Base-by-base conservation (phyloP, 2,329 filamentous ascomycete species). In the Thielaviopsis ethacetica region DNA sequence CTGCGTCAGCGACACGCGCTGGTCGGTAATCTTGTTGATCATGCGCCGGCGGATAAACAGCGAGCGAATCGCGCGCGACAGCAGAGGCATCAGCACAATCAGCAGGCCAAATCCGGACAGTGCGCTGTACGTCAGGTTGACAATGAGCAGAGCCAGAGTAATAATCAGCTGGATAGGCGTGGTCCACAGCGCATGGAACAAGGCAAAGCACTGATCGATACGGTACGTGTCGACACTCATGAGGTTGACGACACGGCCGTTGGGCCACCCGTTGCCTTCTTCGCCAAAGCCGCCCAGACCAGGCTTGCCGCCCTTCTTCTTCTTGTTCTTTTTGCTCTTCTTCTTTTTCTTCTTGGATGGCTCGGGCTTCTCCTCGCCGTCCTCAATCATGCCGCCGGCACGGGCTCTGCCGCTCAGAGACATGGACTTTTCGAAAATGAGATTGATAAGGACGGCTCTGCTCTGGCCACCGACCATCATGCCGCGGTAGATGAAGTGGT, bases 141-240 rank as follows among this genome's bases (percentile, higher is more conserved):
- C 75, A 34, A 95, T 67, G 2, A 98, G 80, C 13, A 97, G 74
- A 21, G 85, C 78, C 15, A 96, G 77, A 0, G 90, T 93, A 63
- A 96, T 75, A 55, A 93, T 68, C 61, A 90, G 84, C 24, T 85
- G 77, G 47, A 96, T 74, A 0, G 91, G 91, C 0, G 88, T 82
- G 1, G 88, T 88, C 93, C 93, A 98, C 22, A 87, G 75, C 73
- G 96, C 80, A 69, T 98, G 93, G 71, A 96, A 91, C 70, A 96
- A 79, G 50, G 88, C 89, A 47, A 81, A 88, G 1, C 90, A 90
- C 67, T 90, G 86, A 66, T 97, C 91, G 62, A 98, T 77, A 64
- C 91, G 88, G 70, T 95, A 94, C 0, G 91, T 94, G 68, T 97
- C 91, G 52, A 93, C 89, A 62, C 88, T 91, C 91, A 97, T 96